Evolutionary conservation across 2,329 filamentous ascomycete species (phyloP), one percentile per base, ranked within the genome.

Genomic region (Didymella glomerata): DNA sequence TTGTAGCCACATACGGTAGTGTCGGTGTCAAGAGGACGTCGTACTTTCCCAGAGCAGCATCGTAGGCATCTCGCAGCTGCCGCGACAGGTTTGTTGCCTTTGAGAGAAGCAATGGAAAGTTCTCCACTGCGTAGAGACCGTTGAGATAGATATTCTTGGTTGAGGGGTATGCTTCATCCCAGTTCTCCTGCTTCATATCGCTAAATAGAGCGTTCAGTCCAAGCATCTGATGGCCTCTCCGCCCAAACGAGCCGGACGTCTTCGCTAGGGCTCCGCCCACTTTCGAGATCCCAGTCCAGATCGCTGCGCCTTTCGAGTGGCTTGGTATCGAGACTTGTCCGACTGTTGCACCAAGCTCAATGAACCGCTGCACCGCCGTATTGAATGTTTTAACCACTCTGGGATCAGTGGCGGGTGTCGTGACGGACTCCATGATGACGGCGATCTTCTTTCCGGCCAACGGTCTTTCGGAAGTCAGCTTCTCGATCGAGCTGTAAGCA

Each of bases 61-160:
- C 79, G 50, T 83, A 85, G 1, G 78, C 78, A 30, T 82, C 81
- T n/a, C 78, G 73, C 10, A 84, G 75, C 56, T 80, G 76, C 4
- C 80, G 76, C 0, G 78, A 77, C 1, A 84, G 73, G 63, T 84
- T 84, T n/a, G 81, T 77, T 0, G 81, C 76, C 64, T 83, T 83
- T n/a, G 77, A 78, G 40, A 83, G 81, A 0, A 84, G 68, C 1
- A 77, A 72, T 0, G 82, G 83, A 56, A 83, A 82, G 2, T 71
- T 68, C 10, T 80, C 70, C 34, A 73, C 65, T 0, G 83, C 75
- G 49, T 84, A 85, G 0, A 82, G 65, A 0, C 83, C 83, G 48
- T 84, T 84, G 47, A 85, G 79, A 46, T 84, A 80, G 4, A 83
- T 83, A 62, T 85, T 85, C 61, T 84, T 85, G 0, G 83, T 85